Evolutionary conservation across 495 filamentous ascomycete species (phyloP).

Genomic region (Hypoxylon lienhwacheense): DNA sequence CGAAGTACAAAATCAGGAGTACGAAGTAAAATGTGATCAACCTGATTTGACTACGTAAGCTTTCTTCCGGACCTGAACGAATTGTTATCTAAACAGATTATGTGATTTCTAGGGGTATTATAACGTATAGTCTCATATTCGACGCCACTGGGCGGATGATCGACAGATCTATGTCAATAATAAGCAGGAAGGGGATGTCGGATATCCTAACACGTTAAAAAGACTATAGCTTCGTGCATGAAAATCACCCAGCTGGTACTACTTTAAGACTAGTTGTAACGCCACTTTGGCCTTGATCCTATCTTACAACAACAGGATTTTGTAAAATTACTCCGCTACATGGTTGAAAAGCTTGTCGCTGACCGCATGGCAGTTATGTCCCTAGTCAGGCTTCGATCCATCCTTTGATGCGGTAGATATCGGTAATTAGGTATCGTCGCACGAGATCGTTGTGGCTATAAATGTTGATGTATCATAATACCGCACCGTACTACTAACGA

Average conservation of each 20-base stretch:
- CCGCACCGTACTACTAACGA: no score
- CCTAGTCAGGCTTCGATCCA: no score
- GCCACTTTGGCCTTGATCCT: slow-evolving; percentile 2
- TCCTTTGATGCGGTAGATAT: no score
- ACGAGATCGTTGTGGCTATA: no score
- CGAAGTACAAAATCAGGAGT: no score
- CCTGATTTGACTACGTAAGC: slow-evolving; percentile 7
- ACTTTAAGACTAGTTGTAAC: not conserved
- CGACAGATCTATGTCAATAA: not conserved
- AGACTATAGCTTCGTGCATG: slow-evolving; percentile 9
- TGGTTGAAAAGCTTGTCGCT: no score
- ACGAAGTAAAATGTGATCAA: no score
- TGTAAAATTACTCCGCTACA: slow-evolving; percentile 16
- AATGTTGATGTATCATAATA: no score
- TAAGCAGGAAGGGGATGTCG: no score
- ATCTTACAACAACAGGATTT: not conserved
- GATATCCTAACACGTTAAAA: not conserved
- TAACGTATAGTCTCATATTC: not conserved
- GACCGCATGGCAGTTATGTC: no score
- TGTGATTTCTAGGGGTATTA: slow-evolving; percentile 1
- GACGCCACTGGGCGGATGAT: not conserved
- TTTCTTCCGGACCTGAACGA: slow-evolving; percentile 12
- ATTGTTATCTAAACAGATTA: slow-evolving; percentile 9
- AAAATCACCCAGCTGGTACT: not conserved
- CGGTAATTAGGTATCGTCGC: no score